phyloP scores from a whole-genome alignment of 106 monocot genomes.

The Allium fistulosum region DNA sequence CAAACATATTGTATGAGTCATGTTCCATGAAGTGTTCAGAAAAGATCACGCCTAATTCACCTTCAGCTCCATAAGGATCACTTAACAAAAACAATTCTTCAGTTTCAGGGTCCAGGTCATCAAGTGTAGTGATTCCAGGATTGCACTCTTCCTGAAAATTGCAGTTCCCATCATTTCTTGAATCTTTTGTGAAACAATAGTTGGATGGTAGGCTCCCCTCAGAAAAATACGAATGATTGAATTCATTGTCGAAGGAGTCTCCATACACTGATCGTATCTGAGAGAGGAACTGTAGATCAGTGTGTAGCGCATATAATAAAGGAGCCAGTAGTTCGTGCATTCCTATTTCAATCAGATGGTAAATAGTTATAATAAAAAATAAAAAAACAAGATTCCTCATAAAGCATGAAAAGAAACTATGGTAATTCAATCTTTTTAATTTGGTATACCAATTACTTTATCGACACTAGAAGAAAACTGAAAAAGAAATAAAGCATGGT shows the following conservation, averaged over 20 bases:
- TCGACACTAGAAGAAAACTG: too few species aligned
- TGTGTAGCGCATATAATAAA: constrained; percentile 43
- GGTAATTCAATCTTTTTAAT: too few species aligned
- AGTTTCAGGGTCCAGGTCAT: constrained; percentile 65
- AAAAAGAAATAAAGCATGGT: too few species aligned
- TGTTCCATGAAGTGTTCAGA: constrained; percentile 97
- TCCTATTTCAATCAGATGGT: constrained; percentile 22
- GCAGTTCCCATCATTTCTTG: not conserved
- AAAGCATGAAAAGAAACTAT: too few species aligned
- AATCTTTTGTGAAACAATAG: constrained; percentile 28
- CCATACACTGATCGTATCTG: constrained; percentile 54
- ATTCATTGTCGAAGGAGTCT: constrained; percentile 70
- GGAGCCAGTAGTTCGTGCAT: constrained; percentile 68
- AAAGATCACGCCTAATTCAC: constrained; percentile 75
- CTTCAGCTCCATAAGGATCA: constrained; percentile 93
- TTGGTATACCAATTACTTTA: too few species aligned
- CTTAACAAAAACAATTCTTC: constrained; percentile 60
- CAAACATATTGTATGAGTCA: constrained; percentile 92
- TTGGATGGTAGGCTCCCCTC: constrained; percentile 36
- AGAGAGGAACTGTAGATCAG: constrained; percentile 46
- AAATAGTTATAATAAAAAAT: too few species aligned
- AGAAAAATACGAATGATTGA: constrained; percentile 44
- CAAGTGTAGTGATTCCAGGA: constrained; percentile 33
- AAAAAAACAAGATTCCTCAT: too few species aligned
- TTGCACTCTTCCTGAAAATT: not conserved